Evolutionary conservation across 2,329 filamentous ascomycete species (phyloP).

Genomic region (Epichloe coenophiala): DNA sequence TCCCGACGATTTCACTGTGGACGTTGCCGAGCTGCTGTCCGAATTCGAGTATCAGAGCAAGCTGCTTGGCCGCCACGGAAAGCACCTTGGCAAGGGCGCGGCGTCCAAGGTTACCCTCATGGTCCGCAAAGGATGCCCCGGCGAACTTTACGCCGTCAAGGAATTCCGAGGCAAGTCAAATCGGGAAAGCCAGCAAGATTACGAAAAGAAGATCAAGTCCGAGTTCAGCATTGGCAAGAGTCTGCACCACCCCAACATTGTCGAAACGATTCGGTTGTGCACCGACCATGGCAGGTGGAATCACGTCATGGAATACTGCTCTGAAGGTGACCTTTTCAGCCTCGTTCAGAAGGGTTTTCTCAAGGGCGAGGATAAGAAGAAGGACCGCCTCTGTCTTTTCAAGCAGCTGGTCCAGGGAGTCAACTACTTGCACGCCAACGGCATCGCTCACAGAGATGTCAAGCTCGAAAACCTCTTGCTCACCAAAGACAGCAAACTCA

Average conservation of each 20-base stretch:
- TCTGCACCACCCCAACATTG: slow-evolving; percentile 74
- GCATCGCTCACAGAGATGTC: slow-evolving; percentile 82
- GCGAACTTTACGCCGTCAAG: slow-evolving; percentile 71
- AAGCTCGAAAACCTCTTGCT: slow-evolving; percentile 81
- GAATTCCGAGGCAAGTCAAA: slow-evolving; percentile 65
- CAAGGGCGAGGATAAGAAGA: slow-evolving; percentile 45
- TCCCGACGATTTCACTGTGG: slow-evolving; percentile 61
- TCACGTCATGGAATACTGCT: slow-evolving; percentile 88
- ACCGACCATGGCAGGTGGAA: slow-evolving; percentile 66
- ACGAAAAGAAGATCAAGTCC: slow-evolving; percentile 80
- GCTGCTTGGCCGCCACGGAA: slow-evolving; percentile 58
- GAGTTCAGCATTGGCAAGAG: slow-evolving; percentile 83
- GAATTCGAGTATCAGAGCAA: slow-evolving; percentile 58
- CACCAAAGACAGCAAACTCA: slow-evolving; percentile 65
- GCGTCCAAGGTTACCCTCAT: slow-evolving; percentile 75
- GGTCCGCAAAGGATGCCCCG: slow-evolving; percentile 50
- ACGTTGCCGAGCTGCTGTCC: slow-evolving; percentile 51
- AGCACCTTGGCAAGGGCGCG: slow-evolving; percentile 67
- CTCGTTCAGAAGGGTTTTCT: slow-evolving; percentile 62
- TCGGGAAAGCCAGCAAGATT: slow-evolving; percentile 58
- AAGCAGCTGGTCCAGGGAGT: slow-evolving; percentile 79
- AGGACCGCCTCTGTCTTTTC: slow-evolving; percentile 71
- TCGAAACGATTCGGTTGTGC: slow-evolving; percentile 67
- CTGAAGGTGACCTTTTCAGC: slow-evolving; percentile 65
- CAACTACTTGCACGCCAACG: slow-evolving; percentile 67